Conservation (phyloP, 2,329 filamentous ascomycete species). For the Aspergillus chevalieri region DNA sequence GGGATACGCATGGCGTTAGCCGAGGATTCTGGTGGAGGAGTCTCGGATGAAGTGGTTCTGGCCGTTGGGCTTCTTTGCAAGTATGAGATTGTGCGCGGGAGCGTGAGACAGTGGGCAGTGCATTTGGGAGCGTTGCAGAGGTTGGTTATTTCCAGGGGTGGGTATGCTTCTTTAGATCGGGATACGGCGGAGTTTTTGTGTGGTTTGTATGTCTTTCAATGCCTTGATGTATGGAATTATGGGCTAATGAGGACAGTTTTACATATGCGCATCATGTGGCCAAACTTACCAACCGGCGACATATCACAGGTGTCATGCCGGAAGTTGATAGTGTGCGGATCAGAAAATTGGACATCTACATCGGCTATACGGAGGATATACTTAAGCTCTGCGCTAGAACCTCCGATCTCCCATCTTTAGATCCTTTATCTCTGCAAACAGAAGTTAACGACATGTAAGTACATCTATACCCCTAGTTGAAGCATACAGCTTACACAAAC, state of each 20-base stretch:
- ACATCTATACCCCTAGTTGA: neutral
- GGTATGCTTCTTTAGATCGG: constrained; percentile 21
- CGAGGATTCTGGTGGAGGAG: constrained; percentile 7
- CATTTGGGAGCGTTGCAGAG: constrained; percentile 31
- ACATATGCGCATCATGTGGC: constrained; percentile 31
- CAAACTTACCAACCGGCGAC: constrained; percentile 27
- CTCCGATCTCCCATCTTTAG: constrained; percentile 23
- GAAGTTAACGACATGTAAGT: constrained; percentile 27
- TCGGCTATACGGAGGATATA: constrained; percentile 33
- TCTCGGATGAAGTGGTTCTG: constrained; percentile 28
- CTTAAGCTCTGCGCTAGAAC: constrained; percentile 29
- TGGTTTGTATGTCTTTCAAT: constrained; percentile 23
- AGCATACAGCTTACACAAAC: neutral
- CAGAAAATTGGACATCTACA: constrained; percentile 31
- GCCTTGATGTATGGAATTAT: constrained; percentile 2
- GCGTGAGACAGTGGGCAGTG: constrained; percentile 33
- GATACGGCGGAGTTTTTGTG: constrained; percentile 28
- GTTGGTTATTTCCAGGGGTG: constrained; percentile 28
- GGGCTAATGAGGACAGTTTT: constrained; percentile 18
- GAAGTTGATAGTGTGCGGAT: constrained; percentile 18
- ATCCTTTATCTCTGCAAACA: constrained; percentile 17
- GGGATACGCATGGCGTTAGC: constrained; percentile 24
- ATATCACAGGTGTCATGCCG: constrained; percentile 12
- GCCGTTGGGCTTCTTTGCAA: constrained; percentile 34
- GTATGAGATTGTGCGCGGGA: constrained; percentile 33